A percentile compares a stretch with the other conserved stretches of the same genome.
Evolutionary conservation across 257 asterid genomes (phyloP).

Genomic region (Jacaranda copaia): DNA sequence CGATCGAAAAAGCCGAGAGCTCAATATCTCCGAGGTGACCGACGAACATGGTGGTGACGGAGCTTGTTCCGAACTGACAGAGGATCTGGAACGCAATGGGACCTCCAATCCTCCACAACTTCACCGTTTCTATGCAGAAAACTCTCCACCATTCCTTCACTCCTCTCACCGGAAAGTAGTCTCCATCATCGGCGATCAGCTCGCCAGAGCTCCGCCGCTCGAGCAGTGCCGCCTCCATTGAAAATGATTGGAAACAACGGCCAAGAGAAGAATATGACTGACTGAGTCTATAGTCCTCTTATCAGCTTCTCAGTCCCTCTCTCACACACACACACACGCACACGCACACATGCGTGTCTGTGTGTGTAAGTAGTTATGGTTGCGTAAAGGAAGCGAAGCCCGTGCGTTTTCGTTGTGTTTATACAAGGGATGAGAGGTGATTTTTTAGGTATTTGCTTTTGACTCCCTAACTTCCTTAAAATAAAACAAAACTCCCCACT

Average conservation of each 20-base stretch:
- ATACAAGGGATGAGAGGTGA: neutral
- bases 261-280: conserved; percentile 12
- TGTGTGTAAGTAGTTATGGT: conserved; percentile 23
- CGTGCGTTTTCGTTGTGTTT: conserved; percentile 20
- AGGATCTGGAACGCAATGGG: conserved; percentile 58
- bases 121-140: conserved; percentile 48
- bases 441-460: neutral
- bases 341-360: conserved; percentile 23
- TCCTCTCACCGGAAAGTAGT: conserved; percentile 47
- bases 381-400: conserved; percentile 24
- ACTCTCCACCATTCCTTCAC: conserved; percentile 44
- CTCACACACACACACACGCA: neutral
- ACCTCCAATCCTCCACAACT: conserved; percentile 57
- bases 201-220: conserved; percentile 38
- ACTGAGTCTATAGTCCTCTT: neutral
- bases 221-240: conserved; percentile 57
- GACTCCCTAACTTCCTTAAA: neutral
- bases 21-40: conserved; percentile 60
- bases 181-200: conserved; percentile 49
- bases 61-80: conserved; percentile 53
- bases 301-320: neutral
- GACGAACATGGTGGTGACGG: conserved; percentile 59
- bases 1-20: conserved; percentile 61
- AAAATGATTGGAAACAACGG: neutral
- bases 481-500: neutral